Evolutionary conservation across 2,329 filamentous ascomycete species (phyloP), one percentile per base, ranked within the genome.

Genomic region (Talaromyces sp.): DNA sequence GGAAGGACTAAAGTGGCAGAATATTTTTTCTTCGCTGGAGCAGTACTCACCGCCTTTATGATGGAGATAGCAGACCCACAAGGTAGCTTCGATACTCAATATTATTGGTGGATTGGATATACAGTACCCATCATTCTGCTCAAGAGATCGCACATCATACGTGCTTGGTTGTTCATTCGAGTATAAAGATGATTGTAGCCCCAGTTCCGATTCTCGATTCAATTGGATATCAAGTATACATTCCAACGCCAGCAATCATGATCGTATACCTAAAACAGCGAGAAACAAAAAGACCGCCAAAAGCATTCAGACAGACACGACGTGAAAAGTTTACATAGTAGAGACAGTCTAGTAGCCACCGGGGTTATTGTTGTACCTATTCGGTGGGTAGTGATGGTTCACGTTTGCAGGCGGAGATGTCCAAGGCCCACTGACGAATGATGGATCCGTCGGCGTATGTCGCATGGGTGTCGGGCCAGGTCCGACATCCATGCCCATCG

Each of bases 361-460:
- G 7, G 56, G 53, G 7, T 56, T 45, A 15, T 65, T 65, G 19
- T 59, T 54, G 19, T 66, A 67, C 22, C 54, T 56, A 38, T 58
- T 51, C 10, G 53, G 36, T 10, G 60, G 65, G 5, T 58, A 65
- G 25, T 56, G 54, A n/a, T 60, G 56, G 27, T 56, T 61, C n/a
- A 38, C 17, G 19, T 34, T 45, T 13, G 63, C 27, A n/a, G 63
- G 64, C 34, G 71, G 66, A 11, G 68, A 70, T 36, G 71, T 67
- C 72, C 72, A 74, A 15, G 72, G 72, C 10, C 72, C 73, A 64
- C 71, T 74, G 6, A 74, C 69, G 47, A 74, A 75, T n/a, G 72
- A 72, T n/a, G 72, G 67, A 65, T 73, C 71, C 2, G 71, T 70
- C 5, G 61, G 65, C 7, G 65, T 64, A 19, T 63, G 54, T 6